phyloP scores from a whole-genome alignment of 805 yeast genomes.

The Kodamaea fukazawae region DNA sequence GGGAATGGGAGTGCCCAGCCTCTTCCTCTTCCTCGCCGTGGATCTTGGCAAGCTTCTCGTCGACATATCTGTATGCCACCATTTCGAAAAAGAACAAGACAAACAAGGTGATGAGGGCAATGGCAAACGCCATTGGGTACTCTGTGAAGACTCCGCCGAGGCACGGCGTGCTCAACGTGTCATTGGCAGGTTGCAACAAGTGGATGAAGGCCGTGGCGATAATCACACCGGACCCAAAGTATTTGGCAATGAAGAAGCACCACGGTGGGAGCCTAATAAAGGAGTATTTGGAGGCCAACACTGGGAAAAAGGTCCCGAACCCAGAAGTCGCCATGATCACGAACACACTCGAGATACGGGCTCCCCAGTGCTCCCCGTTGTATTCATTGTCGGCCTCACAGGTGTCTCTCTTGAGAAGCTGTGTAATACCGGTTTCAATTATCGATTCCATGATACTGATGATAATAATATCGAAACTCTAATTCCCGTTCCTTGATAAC shows the following conservation, averaged over 20 bases:
- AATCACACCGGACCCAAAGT: conserved; percentile 82
- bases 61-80: conserved; percentile 47
- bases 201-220: conserved; percentile 81
- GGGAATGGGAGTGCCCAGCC: conserved; percentile 43
- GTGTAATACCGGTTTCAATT: conserved; percentile 8
- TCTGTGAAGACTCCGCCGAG: conserved; percentile 55
- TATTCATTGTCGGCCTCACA: conserved; percentile 46
- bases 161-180: conserved; percentile 54
- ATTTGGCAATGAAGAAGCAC: conserved; percentile 67
- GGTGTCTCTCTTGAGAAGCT: conserved; percentile 23
- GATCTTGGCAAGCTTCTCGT: conserved; percentile 26
- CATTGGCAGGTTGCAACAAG: conserved; percentile 66
- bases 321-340: conserved; percentile 55
- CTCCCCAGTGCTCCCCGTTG: conserved; percentile 41
- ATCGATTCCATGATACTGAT: background rate
- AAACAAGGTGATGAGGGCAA: conserved; percentile 50
- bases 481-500: too few species aligned
- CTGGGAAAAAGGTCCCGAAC: conserved; percentile 60
- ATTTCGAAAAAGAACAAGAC: conserved; percentile 52
- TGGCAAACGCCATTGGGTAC: conserved; percentile 57
- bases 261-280: conserved; percentile 56
- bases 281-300: conserved; percentile 57
- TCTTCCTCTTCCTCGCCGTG: conserved; percentile 19
- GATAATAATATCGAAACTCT: too few species aligned
- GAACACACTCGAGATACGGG: conserved; percentile 61